Percentiles rank a stretch among this genome's conserved stretches.
Evolutionary conservation across 2,329 filamentous ascomycete species (phyloP).

Genomic region (Fusarium virguliforme): DNA sequence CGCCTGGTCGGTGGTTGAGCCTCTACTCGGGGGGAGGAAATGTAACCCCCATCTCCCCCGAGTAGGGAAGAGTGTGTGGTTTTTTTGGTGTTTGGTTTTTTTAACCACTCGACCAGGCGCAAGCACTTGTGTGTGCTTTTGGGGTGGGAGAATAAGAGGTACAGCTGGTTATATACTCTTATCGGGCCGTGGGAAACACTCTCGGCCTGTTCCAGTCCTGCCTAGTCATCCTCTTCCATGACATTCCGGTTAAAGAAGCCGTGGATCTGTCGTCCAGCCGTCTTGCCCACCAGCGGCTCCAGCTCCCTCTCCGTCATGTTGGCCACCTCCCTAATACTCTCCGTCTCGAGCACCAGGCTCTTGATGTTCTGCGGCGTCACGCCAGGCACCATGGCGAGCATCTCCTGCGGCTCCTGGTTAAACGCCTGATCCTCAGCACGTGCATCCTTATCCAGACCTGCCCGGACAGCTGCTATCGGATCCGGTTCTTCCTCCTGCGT

Average conservation of each 20-base stretch:
- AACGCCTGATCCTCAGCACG: slow-evolving; percentile 80
- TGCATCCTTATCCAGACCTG: slow-evolving; percentile 76
- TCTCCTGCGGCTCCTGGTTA: slow-evolving; percentile 89
- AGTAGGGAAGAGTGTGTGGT: too few species aligned
- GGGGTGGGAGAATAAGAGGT: too few species aligned
- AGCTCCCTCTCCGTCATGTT: slow-evolving; percentile 87
- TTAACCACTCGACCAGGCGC: too few species aligned
- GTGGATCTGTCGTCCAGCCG: slow-evolving; percentile 82
- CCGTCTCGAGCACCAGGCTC: slow-evolving; percentile 79
- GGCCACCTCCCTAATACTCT: slow-evolving; percentile 85
- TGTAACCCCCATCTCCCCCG: too few species aligned
- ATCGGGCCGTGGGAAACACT: too few species aligned
- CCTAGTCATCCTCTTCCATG: slow-evolving; percentile 65
- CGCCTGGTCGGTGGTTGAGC: too few species aligned
- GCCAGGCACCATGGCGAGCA: slow-evolving; percentile 88
- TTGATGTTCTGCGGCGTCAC: slow-evolving; percentile 85
- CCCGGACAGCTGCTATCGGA: slow-evolving; percentile 86
- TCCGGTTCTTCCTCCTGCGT: slow-evolving; percentile 92
- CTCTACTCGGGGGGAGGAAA: too few species aligned
- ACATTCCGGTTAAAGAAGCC: slow-evolving; percentile 83
- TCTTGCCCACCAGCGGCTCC: slow-evolving; percentile 81
- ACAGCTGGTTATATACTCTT: too few species aligned
- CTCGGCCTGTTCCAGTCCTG: too few species aligned
- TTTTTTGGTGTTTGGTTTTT: too few species aligned
- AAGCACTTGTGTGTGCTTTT: too few species aligned